Conservation (phyloP, 2,329 filamentous ascomycete species). For the Ceratocystis diversiconidia region DNA sequence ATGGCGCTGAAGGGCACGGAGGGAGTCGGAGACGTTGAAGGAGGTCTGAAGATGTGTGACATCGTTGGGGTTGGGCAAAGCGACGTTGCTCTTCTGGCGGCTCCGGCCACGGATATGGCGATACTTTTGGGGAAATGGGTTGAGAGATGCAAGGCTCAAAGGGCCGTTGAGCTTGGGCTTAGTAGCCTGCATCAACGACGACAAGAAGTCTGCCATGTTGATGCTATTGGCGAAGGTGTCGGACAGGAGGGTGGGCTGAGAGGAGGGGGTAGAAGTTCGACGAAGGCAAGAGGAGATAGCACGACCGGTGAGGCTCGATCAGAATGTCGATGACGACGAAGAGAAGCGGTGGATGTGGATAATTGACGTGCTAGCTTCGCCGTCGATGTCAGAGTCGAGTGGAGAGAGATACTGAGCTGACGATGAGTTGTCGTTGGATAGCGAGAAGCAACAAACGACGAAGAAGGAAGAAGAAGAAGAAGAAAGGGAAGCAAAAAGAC, state of each 20-base stretch:
- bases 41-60: conserved; percentile 69
- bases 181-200: conserved; percentile 26
- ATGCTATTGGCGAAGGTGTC: not conserved
- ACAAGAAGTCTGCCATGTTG: conserved; percentile 28
- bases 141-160: conserved; percentile 31
- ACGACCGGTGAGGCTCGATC: not conserved
- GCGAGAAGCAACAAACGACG: not conserved
- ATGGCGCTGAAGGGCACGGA: conserved; percentile 61
- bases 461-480: not conserved
- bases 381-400: not conserved
- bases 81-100: conserved; percentile 28
- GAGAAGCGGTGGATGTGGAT: not conserved
- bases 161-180: conserved; percentile 31
- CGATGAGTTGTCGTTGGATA: not conserved
- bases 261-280: not conserved
- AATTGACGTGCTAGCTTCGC: not conserved
- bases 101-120: conserved; percentile 28
- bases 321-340: not conserved
- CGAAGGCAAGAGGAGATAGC: not conserved
- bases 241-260: not conserved
- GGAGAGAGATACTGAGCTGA: not conserved
- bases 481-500: not conserved
- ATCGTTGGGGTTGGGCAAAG: conserved; percentile 34
- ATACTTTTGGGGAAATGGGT: conserved; percentile 30
- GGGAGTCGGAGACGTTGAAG: conserved; percentile 63